Percentiles rank a stretch among this genome's conserved stretches.
Conservation (phyloP, 75 land plant genomes). For the Sequoia sempervirens region DNA sequence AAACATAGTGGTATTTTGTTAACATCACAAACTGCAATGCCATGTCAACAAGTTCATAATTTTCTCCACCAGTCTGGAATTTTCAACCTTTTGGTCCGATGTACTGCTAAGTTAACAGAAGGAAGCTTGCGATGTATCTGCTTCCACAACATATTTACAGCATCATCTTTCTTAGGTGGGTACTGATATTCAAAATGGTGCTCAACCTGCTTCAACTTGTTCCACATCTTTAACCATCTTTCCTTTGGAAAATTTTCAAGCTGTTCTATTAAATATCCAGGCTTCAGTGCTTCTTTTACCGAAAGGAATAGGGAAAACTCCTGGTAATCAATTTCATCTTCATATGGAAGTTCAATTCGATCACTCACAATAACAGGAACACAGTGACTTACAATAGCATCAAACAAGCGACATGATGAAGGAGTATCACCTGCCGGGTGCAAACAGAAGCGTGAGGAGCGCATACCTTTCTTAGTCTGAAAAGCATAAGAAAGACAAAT, state of each 20-base stretch:
- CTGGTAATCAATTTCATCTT: constrained; percentile 77
- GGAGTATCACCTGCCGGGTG: constrained; percentile 97
- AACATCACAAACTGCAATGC: neutral
- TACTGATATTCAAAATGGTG: constrained; percentile 82
- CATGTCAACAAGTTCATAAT: constrained; percentile 8
- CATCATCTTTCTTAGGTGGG: constrained; percentile 78
- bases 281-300: constrained; percentile 59
- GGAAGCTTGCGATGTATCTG: constrained; percentile 77
- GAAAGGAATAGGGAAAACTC: constrained; percentile 82
- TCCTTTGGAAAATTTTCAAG: constrained; percentile 51
- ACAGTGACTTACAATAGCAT: constrained; percentile 98
- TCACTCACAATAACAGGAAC: constrained; percentile 98
- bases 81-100: constrained; percentile 60
- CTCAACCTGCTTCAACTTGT: constrained; percentile 53
- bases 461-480: constrained; percentile 89
- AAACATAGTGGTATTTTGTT: neutral
- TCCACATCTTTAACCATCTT: constrained; percentile 94
- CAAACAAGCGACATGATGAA: constrained; percentile 92
- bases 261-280: constrained; percentile 46
- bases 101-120: constrained; percentile 52
- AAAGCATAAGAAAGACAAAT: neutral
- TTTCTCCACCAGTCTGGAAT: constrained; percentile 77
- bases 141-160: constrained; percentile 86
- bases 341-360: constrained; percentile 88
- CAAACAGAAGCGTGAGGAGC: constrained; percentile 83